A percentile compares a stretch with the other conserved stretches of the same genome.
Conservation (phyloP, 805 yeast species). For the Isabelozyma pseudorhagii region DNA sequence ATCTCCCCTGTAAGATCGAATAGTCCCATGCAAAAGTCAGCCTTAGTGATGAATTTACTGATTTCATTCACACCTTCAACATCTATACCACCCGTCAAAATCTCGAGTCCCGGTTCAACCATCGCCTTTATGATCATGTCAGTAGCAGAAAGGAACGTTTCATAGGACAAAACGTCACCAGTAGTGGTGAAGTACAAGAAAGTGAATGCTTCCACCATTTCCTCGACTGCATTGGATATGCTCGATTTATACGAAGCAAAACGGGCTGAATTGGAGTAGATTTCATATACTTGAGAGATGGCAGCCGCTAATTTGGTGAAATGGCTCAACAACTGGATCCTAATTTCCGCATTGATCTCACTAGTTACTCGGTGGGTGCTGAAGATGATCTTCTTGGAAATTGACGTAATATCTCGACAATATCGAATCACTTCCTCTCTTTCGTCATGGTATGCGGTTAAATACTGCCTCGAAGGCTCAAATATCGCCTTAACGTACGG, state of each 20-base stretch:
- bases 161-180: slow-evolving; percentile 9
- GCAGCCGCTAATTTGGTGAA: slow-evolving; percentile 8
- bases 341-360: neutral
- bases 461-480: slow-evolving; percentile 17
- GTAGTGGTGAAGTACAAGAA: slow-evolving; percentile 15
- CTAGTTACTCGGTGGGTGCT: slow-evolving; percentile 15
- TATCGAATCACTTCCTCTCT: slow-evolving; percentile 31
- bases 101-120: slow-evolving; percentile 11
- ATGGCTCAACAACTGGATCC: slow-evolving; percentile 10
- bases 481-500: slow-evolving; percentile 9
- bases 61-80: neutral
- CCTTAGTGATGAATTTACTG: slow-evolving; percentile 9
- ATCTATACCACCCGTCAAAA: slow-evolving; percentile 15
- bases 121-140: neutral
- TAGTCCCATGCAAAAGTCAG: slow-evolving; percentile 38
- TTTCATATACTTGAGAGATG: slow-evolving; percentile 2
- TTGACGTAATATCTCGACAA: slow-evolving; percentile 35
- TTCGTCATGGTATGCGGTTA: slow-evolving; percentile 23
- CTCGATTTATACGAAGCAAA: slow-evolving; percentile 12
- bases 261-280: slow-evolving; percentile 9
- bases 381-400: slow-evolving; percentile 34
- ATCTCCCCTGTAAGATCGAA: slow-evolving; percentile 42
- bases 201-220: slow-evolving; percentile 24
- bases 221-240: slow-evolving; percentile 22
- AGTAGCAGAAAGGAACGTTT: slow-evolving; percentile 6